These are phyloP conservation scores for Nectriaceae sp. DNA, from an alignment of 2,329 filamentous ascomycete species.

Conservation along the genomic window DNA sequence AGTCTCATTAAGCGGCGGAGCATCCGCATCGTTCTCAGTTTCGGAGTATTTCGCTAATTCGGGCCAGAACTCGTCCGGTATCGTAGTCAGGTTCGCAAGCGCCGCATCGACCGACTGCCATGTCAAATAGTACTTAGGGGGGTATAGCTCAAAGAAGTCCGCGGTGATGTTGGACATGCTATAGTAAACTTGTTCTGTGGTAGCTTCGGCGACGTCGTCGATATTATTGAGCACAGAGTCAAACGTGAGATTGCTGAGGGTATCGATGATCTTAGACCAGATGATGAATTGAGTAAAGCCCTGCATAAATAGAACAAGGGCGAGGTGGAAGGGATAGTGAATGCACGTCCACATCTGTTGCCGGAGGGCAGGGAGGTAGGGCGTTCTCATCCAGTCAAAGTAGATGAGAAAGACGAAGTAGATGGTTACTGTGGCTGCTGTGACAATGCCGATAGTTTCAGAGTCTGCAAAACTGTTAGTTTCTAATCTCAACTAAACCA, in stretches of 20 bases:
- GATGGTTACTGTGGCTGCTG: slow-evolving; percentile 41
- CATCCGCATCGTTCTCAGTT: slow-evolving; percentile 8
- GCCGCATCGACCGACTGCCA: slow-evolving; percentile 22
- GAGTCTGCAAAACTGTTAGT: slow-evolving; percentile 31
- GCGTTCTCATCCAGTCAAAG: slow-evolving; percentile 66
- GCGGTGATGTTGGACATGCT: slow-evolving; percentile 16
- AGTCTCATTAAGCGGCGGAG: slow-evolving; percentile 3
- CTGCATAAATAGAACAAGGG: slow-evolving; percentile 64
- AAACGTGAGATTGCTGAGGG: slow-evolving; percentile 21
- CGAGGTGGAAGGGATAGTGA: slow-evolving; percentile 65
- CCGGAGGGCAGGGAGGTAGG: slow-evolving; percentile 56
- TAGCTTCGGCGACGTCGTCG: slow-evolving; percentile 14
- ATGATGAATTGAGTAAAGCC: slow-evolving; percentile 59
- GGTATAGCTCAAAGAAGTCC: slow-evolving; percentile 29
- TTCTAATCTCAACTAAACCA: background rate
- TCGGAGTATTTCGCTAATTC: slow-evolving; percentile 8
- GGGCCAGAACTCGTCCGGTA: slow-evolving; percentile 32
- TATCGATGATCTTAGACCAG: slow-evolving; percentile 43
- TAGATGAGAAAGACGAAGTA: slow-evolving; percentile 50
- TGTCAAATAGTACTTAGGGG: slow-evolving; percentile 25
- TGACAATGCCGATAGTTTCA: slow-evolving; percentile 42
- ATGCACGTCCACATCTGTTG: slow-evolving; percentile 60
- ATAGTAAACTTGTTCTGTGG: slow-evolving; percentile 19
- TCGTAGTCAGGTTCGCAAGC: slow-evolving; percentile 28
- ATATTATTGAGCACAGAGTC: slow-evolving; percentile 13